Base-by-base conservation (phyloP, 768 basidiomycete species). In the Pholiota molesta region DNA sequence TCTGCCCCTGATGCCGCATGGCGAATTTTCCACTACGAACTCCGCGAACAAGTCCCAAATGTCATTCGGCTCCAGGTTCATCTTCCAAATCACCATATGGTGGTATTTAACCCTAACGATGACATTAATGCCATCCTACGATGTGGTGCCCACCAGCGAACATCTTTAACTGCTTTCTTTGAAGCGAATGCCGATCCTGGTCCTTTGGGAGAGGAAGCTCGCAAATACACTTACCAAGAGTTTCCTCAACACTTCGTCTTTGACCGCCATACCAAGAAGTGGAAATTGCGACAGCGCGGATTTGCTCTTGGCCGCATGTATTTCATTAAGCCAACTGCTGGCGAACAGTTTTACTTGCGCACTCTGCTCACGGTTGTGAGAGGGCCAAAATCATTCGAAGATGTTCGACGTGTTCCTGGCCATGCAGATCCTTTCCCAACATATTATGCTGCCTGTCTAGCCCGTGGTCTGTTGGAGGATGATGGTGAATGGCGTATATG, bases 251-350 rank as follows among this genome's bases (percentile, higher is more conserved):
- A 66, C 21, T 66, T 69, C 44, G 49, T 52, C 11, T 69, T 54
- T 28, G 44, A 64, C 1, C 19, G 19, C 3, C 49, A 59, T 17
- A 29, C 45, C 14, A 21, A 56, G 4, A 28, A 49, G 7, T 83
- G 81, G 81, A 63, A 26, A 0, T 0, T 65, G 2, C 70, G 76
- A 0, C 23, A 74, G 52, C 55, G 57, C 17, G 68, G 65, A 0
- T 74, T 72, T 71, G 74, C 80, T 1, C 63, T 83, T 55, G 81
- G 81, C 0, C 66, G 77, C 0, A 79, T 83, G 72, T 78, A 76
- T 59, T 78, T 72, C 67, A 70, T 75, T 2, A 51, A 60, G 23
- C 79, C 79, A 2, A 71, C 73, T 37, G 59, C 66, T 42, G 77
- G 79, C 1, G 78, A 83, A 47, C 52, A 66, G 0, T 82, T 78